phyloP scores from a whole-genome alignment of 169 alveolate genomes.

The Eimeria sp. region DNA sequence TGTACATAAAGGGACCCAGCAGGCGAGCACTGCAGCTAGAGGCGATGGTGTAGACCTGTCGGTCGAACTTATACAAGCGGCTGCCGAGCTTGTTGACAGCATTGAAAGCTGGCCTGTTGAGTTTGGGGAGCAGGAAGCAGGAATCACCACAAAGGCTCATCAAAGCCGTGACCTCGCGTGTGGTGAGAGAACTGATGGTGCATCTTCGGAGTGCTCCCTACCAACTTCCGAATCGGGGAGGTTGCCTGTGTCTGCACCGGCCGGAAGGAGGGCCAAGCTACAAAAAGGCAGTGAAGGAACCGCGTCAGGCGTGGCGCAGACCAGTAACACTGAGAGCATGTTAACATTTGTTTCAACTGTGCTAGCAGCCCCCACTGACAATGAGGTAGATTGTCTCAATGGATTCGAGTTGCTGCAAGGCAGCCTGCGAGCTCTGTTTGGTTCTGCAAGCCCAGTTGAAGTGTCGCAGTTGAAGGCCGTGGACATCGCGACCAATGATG shows the following conservation, averaged over 20 bases:
- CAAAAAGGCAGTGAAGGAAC: not conserved
- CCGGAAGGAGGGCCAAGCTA: slow-evolving; percentile 44
- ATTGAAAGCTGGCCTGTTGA: slow-evolving; percentile 69
- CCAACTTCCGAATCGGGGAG: slow-evolving; percentile 18
- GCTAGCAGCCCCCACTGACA: slow-evolving; percentile 8
- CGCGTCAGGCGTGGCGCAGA: not conserved
- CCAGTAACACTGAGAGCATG: slow-evolving; percentile 40
- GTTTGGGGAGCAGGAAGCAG: not conserved
- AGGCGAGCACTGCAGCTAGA: not conserved
- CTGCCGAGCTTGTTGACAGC: slow-evolving; percentile 73
- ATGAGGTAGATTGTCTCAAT: slow-evolving; percentile 25
- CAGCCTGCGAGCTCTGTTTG: slow-evolving; percentile 19
- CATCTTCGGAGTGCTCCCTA: not conserved
- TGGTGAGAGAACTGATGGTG: not conserved
- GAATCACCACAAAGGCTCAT: not conserved
- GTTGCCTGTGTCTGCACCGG: not conserved
- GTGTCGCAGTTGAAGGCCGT: not conserved
- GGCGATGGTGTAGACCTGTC: slow-evolving; percentile 24
- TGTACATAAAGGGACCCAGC: not conserved
- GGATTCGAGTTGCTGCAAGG: slow-evolving; percentile 73
- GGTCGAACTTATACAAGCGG: slow-evolving; percentile 62
- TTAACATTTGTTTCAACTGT: slow-evolving; percentile 52
- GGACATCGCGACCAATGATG: not conserved
- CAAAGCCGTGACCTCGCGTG: not conserved
- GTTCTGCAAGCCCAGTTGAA: not conserved